Conservation (phyloP, 148 eudicot genomes). For the Linanthus parryae region DNA sequence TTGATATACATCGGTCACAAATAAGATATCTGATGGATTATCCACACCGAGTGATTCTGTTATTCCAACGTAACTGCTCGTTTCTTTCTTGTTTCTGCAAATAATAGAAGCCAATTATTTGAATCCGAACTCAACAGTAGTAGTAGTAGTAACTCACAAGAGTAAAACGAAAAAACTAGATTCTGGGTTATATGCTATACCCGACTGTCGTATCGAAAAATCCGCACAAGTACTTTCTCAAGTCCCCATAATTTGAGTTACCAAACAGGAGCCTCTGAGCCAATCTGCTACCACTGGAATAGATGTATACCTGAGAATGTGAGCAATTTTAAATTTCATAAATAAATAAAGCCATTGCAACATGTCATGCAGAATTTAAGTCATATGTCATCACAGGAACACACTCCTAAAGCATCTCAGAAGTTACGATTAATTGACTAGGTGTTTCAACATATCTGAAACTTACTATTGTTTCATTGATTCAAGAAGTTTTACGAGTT, state of each 20-base stretch:
- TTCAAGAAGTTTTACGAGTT: too few relatives aligned
- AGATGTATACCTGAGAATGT: conserved; percentile 70
- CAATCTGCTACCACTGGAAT: conserved; percentile 95
- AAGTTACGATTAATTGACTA: too few relatives aligned
- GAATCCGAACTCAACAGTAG: neutral
- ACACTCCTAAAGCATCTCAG: too few relatives aligned
- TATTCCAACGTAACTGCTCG: conserved; percentile 68
- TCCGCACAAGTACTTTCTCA: conserved; percentile 73
- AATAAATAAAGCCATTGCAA: too few relatives aligned
- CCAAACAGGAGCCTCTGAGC: conserved; percentile 93
- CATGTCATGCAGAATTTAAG: too few relatives aligned
- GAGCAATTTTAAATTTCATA: too few relatives aligned
- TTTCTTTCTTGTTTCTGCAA: conserved; percentile 77
- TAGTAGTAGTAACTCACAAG: too few relatives aligned
- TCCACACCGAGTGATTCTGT: conserved; percentile 74
- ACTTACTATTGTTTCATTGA: too few relatives aligned
- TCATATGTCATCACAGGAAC: too few relatives aligned
- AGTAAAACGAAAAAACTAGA: conserved; percentile 5
- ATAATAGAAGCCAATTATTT: neutral
- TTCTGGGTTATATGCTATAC: conserved; percentile 25
- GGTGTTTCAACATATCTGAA: too few relatives aligned
- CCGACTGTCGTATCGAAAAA: conserved; percentile 86
- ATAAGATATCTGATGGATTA: conserved; percentile 65
- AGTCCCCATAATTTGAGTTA: conserved; percentile 70
- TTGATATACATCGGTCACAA: conserved; percentile 78